A percentile compares a stretch with the other conserved stretches of the same genome.
These are phyloP conservation scores for Kluyveromyces sp. DNA, from an alignment of 1,139 yeast genomes.

Conservation along the genomic window DNA sequence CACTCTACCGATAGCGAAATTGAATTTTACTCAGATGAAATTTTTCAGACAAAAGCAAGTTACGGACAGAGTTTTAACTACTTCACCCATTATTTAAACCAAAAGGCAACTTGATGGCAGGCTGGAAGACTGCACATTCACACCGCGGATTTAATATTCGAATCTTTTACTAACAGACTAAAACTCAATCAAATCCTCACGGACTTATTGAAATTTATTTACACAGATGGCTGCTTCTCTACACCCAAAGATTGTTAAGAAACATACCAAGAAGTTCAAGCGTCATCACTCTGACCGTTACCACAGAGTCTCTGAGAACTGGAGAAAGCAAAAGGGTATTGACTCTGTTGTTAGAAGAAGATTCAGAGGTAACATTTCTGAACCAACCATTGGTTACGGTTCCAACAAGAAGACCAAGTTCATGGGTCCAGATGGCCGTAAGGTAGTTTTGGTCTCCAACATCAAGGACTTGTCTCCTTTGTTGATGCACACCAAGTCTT, in stretches of 20 bases:
- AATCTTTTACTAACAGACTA: neutral
- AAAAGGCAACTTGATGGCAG: no score
- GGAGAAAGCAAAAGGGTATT: constrained; percentile 99
- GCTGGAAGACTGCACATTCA: no score
- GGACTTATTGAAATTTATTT: constrained; percentile 8
- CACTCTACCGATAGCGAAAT: no score
- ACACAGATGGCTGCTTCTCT: constrained; percentile 84
- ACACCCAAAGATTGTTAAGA: constrained; percentile 99
- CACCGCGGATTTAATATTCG: no score
- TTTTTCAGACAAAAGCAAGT: no score
- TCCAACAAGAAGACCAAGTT: constrained; percentile 98
- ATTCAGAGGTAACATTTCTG: constrained; percentile 98
- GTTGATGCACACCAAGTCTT: constrained; percentile 94
- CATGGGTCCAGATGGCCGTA: constrained; percentile 97
- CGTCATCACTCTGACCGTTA: constrained; percentile 99
- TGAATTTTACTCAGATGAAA: no score
- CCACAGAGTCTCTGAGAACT: constrained; percentile 95
- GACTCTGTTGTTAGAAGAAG: constrained; percentile 99
- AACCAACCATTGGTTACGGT: constrained; percentile 99
- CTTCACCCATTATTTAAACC: no score
- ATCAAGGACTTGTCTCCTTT: constrained; percentile 89
- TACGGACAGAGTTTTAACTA: no score
- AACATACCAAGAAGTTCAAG: constrained; percentile 98
- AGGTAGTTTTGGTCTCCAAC: constrained; percentile 91
- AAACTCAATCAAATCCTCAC: neutral